Base-by-base conservation (phyloP, 192 early-diverging fungal species). In the Coemansia pectinata region DNA sequence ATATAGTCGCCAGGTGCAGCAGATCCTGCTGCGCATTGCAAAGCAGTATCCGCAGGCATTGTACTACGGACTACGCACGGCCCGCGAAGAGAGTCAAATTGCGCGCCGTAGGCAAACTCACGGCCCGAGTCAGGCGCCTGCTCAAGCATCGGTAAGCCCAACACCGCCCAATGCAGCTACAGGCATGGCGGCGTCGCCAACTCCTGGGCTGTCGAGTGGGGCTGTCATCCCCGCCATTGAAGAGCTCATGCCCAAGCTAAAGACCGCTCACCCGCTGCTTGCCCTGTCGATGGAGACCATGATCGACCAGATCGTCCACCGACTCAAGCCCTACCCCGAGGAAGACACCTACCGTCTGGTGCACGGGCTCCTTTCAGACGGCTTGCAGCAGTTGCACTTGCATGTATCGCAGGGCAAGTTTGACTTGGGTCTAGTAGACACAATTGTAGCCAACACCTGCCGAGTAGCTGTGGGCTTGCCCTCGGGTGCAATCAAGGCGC, bases 311-410 rank as follows among this genome's bases (percentile, higher is more conserved):
- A 95, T 99, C n/a, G 89, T 94, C 45, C 88, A 92, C 66, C 87
- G 93, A 5, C 81, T 99, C 55, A 98, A 98, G 76, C 96, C 96
- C 3, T 90, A 91, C 9, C 90, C 94, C 1, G 96, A 98, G 74
- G 97, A 99, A 74, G 98, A 99, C 65, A 98, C 98, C 63, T 98
- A 99, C 67, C 87, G 98, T 14, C 78, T 98, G 62, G 93, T 98
- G 65, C 92, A 94, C 21, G 95, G 95, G 6, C 81, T 98, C 21
- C 87, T 97, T 29, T 93, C 90, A 25, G 98, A 98, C 78, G 94
- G 91, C 12, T 86, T 96, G 65, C 92, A 93, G 86, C 76, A 79
- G 71, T 69, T 85, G 25, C 77, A 82, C 61, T 59, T 72, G 52
- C 71, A 72, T n/a, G 77, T 77, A 29, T 73, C 74, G n/a, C 72